phyloP scores from a whole-genome alignment of 2,329 filamentous ascomycete species.

The Aspergillus terreus region DNA sequence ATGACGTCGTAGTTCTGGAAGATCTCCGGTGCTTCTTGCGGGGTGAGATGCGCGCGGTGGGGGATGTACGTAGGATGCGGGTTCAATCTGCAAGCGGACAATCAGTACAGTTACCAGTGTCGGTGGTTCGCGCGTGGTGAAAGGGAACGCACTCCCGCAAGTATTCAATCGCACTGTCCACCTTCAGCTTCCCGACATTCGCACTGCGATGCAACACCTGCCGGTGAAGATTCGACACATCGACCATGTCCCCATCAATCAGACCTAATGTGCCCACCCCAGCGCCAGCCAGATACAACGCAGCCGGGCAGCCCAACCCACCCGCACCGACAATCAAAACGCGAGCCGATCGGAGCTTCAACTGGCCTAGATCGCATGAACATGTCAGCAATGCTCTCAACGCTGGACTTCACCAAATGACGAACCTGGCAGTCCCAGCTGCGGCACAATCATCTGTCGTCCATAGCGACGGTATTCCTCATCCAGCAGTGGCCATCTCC shows the following conservation, averaged over 20 bases:
- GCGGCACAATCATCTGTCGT: constrained; percentile 82
- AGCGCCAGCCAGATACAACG: constrained; percentile 86
- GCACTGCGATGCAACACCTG: constrained; percentile 76
- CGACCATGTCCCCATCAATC: constrained; percentile 83
- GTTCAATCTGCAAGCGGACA: constrained; percentile 58
- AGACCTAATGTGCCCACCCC: constrained; percentile 81
- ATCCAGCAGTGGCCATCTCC: constrained; percentile 63
- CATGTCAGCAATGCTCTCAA: constrained; percentile 2
- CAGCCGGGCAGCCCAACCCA: constrained; percentile 86
- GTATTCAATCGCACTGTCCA: constrained; percentile 67
- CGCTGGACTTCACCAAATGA: not conserved
- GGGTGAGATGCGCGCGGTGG: constrained; percentile 62
- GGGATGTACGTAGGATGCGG: constrained; percentile 63
- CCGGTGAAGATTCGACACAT: constrained; percentile 85
- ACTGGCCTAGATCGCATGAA: constrained; percentile 59
- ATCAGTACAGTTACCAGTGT: constrained; percentile 7
- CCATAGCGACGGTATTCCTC: constrained; percentile 86
- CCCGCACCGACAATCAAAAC: constrained; percentile 84
- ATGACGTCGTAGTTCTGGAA: constrained; percentile 74
- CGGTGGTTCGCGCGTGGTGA: too few species aligned
- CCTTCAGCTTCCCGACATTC: constrained; percentile 72
- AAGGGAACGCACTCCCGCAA: constrained; percentile 49
- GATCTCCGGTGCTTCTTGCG: constrained; percentile 64
- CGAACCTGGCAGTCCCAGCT: constrained; percentile 70
- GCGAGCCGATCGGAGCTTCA: constrained; percentile 64